Conservation (phyloP, 2,329 filamentous ascomycete species). For the Sphaerulina vaccinii region DNA sequence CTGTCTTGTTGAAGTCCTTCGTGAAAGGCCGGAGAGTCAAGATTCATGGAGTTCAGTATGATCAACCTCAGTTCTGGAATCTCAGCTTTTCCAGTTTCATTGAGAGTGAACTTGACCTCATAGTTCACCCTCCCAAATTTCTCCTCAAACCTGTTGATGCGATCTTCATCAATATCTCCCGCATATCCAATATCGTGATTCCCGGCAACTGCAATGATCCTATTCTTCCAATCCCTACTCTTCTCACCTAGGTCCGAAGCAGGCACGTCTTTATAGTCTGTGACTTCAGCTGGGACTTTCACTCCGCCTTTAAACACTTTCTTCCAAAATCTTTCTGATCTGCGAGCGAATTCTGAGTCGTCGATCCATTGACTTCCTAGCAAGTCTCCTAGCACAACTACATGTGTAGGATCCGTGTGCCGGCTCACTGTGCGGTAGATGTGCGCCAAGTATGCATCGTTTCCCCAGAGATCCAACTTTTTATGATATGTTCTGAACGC, state of each 20-base stretch:
- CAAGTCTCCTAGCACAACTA: conserved; percentile 84
- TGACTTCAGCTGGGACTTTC: conserved; percentile 32
- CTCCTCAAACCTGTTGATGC: conserved; percentile 77
- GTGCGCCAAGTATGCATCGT: conserved; percentile 92
- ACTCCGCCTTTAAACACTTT: conserved; percentile 30
- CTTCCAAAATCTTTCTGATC: conserved; percentile 49
- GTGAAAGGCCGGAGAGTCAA: conserved; percentile 72
- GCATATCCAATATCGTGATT: conserved; percentile 98
- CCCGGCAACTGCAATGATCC: conserved; percentile 84
- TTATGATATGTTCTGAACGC: conserved; percentile 70
- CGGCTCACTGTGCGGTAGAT: conserved; percentile 81
- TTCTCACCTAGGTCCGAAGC: conserved; percentile 46
- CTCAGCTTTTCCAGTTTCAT: conserved; percentile 22
- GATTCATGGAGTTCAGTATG: conserved; percentile 87
- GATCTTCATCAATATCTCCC: conserved; percentile 76
- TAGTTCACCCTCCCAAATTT: conserved; percentile 88
- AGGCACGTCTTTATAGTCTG: conserved; percentile 32
- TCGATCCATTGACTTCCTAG: conserved; percentile 94
- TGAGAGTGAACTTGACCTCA: conserved; percentile 67
- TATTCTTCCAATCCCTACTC: conserved; percentile 65
- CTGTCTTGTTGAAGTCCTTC: conserved; percentile 69
- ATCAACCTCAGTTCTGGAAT: conserved; percentile 74
- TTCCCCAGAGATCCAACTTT: conserved; percentile 82
- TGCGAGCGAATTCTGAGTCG: conserved; percentile 75
- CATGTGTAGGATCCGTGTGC: conserved; percentile 83